Evolutionary conservation across 2,329 filamentous ascomycete genomes (phyloP).

Genomic region (Fusarium robinianum): DNA sequence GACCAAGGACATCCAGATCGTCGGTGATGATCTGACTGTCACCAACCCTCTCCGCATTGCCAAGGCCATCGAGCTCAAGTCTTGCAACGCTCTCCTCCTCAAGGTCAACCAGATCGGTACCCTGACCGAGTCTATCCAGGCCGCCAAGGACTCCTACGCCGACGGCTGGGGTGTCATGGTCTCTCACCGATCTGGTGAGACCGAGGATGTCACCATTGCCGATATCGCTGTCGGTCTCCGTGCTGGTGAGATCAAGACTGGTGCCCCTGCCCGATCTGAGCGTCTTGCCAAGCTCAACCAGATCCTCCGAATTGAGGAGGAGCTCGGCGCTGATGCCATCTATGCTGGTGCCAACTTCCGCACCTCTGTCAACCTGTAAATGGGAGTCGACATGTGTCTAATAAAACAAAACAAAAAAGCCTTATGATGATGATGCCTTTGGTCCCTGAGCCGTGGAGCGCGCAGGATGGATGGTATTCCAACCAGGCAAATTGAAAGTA

Average conservation of each 20-base stretch:
- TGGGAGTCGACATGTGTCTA: constrained; percentile 9
- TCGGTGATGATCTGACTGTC: constrained; percentile 97
- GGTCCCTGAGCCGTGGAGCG: constrained; percentile 27
- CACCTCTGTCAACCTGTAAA: constrained; percentile 84
- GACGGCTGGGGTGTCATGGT: constrained; percentile 99
- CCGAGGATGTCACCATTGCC: constrained; percentile 98
- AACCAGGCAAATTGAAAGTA: constrained; percentile 34
- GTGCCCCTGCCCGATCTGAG: constrained; percentile 94
- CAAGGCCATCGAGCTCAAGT: constrained; percentile 99
- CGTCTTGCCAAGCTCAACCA: constrained; percentile 99
- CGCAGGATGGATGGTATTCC: constrained; percentile 33
- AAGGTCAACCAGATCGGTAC: constrained; percentile 99
- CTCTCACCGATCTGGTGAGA: constrained; percentile 98
- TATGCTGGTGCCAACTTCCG: constrained; percentile 95
- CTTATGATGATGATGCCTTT: constrained; percentile 33
- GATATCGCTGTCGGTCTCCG: constrained; percentile 98
- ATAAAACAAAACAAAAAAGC: constrained; percentile 23
- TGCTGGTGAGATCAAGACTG: constrained; percentile 98
- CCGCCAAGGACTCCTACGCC: constrained; percentile 96
- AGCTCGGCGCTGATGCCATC: constrained; percentile 88
- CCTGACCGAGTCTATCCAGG: constrained; percentile 97
- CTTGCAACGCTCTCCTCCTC: constrained; percentile 95
- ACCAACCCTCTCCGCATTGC: constrained; percentile 99
- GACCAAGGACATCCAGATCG: constrained; percentile 97
- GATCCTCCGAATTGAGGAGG: constrained; percentile 99